Evolutionary conservation across 2,329 filamentous ascomycete genomes (phyloP).

Genomic region (Mycosphaerella sp.): DNA sequence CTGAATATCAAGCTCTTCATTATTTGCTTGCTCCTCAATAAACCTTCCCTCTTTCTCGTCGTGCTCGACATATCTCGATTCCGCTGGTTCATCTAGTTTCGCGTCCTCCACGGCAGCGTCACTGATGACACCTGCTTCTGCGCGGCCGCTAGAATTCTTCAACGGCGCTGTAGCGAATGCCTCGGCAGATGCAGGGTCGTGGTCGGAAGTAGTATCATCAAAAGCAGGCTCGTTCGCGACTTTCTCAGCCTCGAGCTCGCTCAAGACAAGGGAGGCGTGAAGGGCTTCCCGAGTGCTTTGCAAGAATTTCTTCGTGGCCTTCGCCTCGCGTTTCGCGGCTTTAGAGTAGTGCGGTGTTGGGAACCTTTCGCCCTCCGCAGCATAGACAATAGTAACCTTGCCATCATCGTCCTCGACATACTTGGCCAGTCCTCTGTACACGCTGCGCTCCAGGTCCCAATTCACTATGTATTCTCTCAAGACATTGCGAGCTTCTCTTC

Average conservation of each 20-base stretch:
- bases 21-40: too few species aligned
- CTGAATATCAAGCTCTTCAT: too few species aligned
- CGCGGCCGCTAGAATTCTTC: background rate
- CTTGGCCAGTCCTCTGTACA: conserved; percentile 11
- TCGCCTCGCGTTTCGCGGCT: conserved; percentile 5
- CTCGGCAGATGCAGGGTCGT: background rate
- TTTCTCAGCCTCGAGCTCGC: conserved; percentile 3
- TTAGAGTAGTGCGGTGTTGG: background rate
- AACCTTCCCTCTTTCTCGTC: background rate
- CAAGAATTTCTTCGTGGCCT: conserved; percentile 2
- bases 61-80: background rate
- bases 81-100: background rate
- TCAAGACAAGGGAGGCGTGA: conserved; percentile 2
- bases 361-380: conserved; percentile 11
- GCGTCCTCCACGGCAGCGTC: background rate
- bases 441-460: conserved; percentile 6
- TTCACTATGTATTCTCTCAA: conserved; percentile 7
- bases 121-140: background rate
- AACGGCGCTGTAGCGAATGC: background rate
- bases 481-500: conserved; percentile 6
- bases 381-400: conserved; percentile 3
- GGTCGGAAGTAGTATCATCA: background rate
- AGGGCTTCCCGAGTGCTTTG: conserved; percentile 3
- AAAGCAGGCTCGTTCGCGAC: background rate
- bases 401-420: conserved; percentile 6